Base-by-base conservation (phyloP, 768 basidiomycete species). In the Boletus reticuloceps region DNA sequence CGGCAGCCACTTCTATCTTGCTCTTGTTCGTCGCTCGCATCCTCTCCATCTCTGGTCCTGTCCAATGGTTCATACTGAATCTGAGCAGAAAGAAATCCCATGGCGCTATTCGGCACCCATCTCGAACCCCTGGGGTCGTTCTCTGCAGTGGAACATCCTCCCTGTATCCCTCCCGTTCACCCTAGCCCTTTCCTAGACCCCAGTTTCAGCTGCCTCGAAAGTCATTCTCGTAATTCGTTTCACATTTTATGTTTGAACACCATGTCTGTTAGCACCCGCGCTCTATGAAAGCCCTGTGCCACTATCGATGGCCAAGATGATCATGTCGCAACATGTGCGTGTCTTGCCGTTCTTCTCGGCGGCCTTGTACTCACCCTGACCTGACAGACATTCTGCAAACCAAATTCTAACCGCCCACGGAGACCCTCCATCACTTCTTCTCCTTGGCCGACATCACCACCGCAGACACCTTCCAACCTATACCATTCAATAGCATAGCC, bases 141-240 rank as follows among this genome's bases (percentile, higher is more conserved):
- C 68, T 54, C 47, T 69, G 57, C 62, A 54, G 44, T 69, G 68
- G 68, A 62, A 60, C 31, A 53, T 62, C 10, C 69, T 69, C 44
- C 68, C 69, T 11, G 51, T 55, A 4, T 61, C 70, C 13, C 62
- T 71, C 2, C 69, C 70, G 0, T 71, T 71, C 46, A 39, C 69
- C 5, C 41, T 70, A 7, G 12, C 51, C 11, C 10, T 61, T 20
- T 38, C 55, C 55, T 34, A 61, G 57, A 17, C 66, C 70, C 13
- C 66, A 45, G 40, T 71, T 71, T 36, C 69, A 70, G 36, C 67
- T 67, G 1, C 70, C 69, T 45, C 69, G 70, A 72, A 51, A 69
- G 69, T 65, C 53, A 19, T 19, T 20, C 34, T 43, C 14, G 13
- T 27, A 5, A 31, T 22, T 27, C 8, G n/a, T 22, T 37, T 31